Evolutionary conservation across 2,329 filamentous ascomycete species (phyloP).

Genomic region (Arthrinium puccinioides): DNA sequence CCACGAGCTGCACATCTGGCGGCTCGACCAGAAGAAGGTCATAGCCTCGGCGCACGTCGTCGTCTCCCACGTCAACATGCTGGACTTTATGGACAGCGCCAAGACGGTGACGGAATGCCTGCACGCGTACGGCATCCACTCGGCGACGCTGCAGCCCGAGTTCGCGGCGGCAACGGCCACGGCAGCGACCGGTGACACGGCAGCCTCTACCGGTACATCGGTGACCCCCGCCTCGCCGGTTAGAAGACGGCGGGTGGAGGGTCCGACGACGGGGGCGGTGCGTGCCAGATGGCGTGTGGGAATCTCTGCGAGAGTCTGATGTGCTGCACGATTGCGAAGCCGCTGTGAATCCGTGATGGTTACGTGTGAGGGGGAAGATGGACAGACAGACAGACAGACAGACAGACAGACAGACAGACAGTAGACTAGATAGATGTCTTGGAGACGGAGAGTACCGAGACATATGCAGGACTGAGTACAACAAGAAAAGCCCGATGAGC

Average conservation of each 20-base stretch:
- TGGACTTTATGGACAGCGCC: constrained; percentile 55
- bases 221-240: constrained; percentile 12
- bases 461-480: no score
- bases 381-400: no score
- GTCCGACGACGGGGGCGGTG: background rate
- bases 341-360: no score
- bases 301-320: constrained; percentile 21
- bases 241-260: constrained; percentile 19
- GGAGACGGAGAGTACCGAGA: no score
- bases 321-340: constrained; percentile 14
- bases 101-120: constrained; percentile 61
- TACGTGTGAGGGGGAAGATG: no score
- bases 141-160: constrained; percentile 64
- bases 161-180: constrained; percentile 10
- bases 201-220: background rate
- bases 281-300: constrained; percentile 23
- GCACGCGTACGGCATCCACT: constrained; percentile 68
- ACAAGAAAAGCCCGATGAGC: no score
- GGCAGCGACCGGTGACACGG: background rate
- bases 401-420: no score
- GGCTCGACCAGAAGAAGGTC: constrained; percentile 61
- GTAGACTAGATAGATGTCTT: no score
- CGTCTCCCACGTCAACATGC: constrained; percentile 48
- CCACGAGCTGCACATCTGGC: constrained; percentile 70
- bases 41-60: constrained; percentile 65